Evolutionary conservation across 257 asterid genomes (phyloP).

Genomic region (Ophiorrhiza pumila): DNA sequence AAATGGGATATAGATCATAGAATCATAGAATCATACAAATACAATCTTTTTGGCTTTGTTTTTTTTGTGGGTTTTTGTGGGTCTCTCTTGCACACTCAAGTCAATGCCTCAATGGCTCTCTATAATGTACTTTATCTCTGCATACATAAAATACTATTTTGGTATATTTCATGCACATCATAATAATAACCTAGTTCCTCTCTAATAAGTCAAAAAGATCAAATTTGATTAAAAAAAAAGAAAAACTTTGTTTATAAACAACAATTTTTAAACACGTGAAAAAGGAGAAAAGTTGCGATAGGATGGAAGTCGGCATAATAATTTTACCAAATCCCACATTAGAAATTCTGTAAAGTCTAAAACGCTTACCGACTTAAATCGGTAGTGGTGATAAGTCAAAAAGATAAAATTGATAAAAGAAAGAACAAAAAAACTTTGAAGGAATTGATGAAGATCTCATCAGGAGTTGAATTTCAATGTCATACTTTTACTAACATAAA

Average conservation of each 20-base stretch:
- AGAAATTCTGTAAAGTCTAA: too few relatives aligned
- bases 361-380: too few relatives aligned
- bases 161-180: too few relatives aligned
- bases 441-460: not conserved
- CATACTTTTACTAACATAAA: not conserved
- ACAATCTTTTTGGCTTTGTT: slow-evolving; percentile 25
- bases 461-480: not conserved
- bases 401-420: not conserved
- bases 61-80: too few relatives aligned
- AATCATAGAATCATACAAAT: slow-evolving; percentile 31
- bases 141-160: slow-evolving; percentile 19
- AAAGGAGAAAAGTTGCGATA: too few relatives aligned
- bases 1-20: slow-evolving; percentile 8
- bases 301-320: too few relatives aligned
- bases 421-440: not conserved
- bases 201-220: slow-evolving; percentile 4
- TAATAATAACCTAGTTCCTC: too few relatives aligned
- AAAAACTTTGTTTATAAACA: too few relatives aligned
- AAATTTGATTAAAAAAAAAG: not conserved
- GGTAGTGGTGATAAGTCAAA: slow-evolving; percentile 3
- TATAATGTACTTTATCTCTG: slow-evolving; percentile 32
- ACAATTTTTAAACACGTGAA: too few relatives aligned
- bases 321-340: too few relatives aligned
- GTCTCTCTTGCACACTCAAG: slow-evolving; percentile 32
- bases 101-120: slow-evolving; percentile 47